Conservation (phyloP, 2,329 filamentous ascomycete species). For the Cryphonectria nitschkei region DNA sequence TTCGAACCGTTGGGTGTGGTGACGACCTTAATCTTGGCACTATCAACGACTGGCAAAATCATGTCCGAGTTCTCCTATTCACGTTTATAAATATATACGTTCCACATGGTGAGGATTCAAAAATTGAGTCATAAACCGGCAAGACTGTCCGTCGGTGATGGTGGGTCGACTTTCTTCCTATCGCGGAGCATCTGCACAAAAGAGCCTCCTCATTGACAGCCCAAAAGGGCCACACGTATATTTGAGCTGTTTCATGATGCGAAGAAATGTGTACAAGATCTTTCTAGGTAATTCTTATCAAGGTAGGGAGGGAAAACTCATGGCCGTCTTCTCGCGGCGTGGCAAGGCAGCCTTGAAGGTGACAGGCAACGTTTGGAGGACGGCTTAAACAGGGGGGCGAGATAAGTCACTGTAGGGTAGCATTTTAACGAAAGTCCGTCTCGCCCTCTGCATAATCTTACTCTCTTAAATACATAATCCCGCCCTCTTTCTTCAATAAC, state of each 20-base stretch:
- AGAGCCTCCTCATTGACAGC: neutral
- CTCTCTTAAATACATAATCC: neutral
- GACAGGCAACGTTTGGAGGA: neutral
- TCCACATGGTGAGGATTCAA: neutral
- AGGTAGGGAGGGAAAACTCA: neutral
- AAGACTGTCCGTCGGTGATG: neutral
- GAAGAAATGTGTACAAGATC: neutral
- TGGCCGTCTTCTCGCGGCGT: neutral
- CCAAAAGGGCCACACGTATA: neutral
- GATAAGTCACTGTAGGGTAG: neutral
- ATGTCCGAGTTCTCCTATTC: neutral
- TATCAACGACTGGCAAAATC: neutral
- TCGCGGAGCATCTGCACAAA: neutral
- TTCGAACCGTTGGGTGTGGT: neutral
- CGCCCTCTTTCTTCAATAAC: neutral
- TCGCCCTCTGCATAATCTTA: neutral
- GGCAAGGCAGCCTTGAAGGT: neutral
- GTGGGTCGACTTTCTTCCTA: neutral
- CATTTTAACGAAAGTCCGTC: neutral
- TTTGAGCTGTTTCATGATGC: neutral
- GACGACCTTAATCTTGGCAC: neutral
- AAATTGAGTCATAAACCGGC: constrained; percentile 6
- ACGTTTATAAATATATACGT: neutral
- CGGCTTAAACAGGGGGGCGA: neutral
- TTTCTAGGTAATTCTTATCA: neutral